Evolutionary conservation across 129 eudicot genomes (phyloP), one percentile per base, ranked within the genome.

Genomic region (Silybum marianum): DNA sequence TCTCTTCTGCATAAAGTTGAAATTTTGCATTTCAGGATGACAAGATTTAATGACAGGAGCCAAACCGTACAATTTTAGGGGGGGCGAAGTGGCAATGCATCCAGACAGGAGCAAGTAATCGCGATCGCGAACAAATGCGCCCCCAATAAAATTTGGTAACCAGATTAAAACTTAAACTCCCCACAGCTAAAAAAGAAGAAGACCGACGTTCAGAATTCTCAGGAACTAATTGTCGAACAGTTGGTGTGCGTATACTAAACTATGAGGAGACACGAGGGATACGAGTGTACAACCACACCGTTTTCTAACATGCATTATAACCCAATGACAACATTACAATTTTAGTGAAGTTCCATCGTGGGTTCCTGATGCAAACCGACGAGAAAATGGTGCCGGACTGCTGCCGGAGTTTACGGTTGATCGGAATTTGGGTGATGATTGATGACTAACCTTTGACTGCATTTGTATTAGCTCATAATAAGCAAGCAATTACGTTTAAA

Each of bases 141-240:
- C 67, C 65, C 69, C 69, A 21, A 22, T 22, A 22, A 62, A 21
- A 62, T 21, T 62, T 62, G 26, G 24, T 62, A 62, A 19, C 69
- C 24, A 62, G 26, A 62, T 21, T 62, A 62, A 4, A 62, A 21
- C 63, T 44, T 48, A 48, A 48, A 48, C 24, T 60, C 25, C 67
- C 23, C 25, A n/a, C 2, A 60, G 23, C 67, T 60, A 18, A 60
- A 10, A 60, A n/a, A 60, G n/a, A n/a, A 60, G 2, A 18, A 19
- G 19, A n/a, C 19, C 25, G 2, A 60, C 24, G 67, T 19, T 19
- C 67, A 18, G 67, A 1, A 3, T 72, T 38, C 18, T 11, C 26
- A 38, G 28, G 39, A 72, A 72, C 76, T n/a, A 72, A 34, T 72
- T 5, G 54, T 72, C 76, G 76, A 72, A 72, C 76, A 72, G 76